Conservation (phyloP, 2,329 filamentous ascomycete genomes). For the Cytospora chrysosperma region DNA sequence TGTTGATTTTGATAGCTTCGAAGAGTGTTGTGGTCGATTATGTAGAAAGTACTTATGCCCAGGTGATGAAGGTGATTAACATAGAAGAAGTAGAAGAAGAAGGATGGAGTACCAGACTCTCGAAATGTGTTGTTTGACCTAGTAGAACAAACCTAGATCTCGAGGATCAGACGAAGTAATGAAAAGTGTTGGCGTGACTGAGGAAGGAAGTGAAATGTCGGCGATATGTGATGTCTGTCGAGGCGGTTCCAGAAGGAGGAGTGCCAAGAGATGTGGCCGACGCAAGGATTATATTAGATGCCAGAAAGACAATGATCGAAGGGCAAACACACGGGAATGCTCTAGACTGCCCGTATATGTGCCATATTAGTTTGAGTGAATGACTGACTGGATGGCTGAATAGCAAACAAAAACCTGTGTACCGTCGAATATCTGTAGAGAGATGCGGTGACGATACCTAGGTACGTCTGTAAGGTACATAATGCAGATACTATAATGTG, state of each 20-base stretch:
- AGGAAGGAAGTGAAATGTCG: background rate
- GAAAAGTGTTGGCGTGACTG: background rate
- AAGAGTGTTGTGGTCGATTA: background rate
- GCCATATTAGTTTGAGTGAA: too few relatives aligned
- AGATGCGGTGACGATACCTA: background rate
- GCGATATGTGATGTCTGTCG: background rate
- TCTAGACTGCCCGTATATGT: background rate
- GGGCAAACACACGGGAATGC: background rate
- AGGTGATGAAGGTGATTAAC: too few relatives aligned
- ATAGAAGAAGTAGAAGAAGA: background rate
- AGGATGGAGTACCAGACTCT: background rate
- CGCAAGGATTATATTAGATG: background rate
- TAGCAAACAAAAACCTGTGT: background rate
- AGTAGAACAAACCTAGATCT: background rate
- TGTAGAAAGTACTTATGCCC: background rate
- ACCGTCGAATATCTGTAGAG: background rate
- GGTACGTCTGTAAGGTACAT: background rate
- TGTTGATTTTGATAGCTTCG: background rate
- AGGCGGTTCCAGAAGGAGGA: background rate
- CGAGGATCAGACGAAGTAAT: background rate
- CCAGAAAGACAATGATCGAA: background rate
- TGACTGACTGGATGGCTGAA: background rate
- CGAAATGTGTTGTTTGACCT: background rate
- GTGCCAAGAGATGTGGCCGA: background rate
- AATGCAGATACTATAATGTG: background rate